These are phyloP conservation scores for Phanerochaete sordida DNA, from an alignment of 768 basidiomycete genomes.

Conservation along the genomic window DNA sequence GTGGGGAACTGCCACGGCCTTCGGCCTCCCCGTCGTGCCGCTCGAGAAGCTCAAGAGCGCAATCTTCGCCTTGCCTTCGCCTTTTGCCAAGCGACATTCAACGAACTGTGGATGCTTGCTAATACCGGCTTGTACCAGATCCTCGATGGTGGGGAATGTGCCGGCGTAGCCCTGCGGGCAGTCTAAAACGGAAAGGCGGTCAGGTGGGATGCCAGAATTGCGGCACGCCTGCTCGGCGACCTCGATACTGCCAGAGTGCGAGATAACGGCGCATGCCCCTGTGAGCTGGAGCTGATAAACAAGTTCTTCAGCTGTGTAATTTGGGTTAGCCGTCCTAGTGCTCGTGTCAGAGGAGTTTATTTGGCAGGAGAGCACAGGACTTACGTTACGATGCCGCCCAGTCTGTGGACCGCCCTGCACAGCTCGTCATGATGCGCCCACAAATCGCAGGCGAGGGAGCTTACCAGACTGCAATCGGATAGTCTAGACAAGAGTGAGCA, in stretches of 20 bases:
- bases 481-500: slow-evolving; percentile 13
- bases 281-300: slow-evolving; percentile 27
- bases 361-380: slow-evolving; percentile 13
- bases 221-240: slow-evolving; percentile 22
- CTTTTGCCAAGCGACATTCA: slow-evolving; percentile 48
- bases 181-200: slow-evolving; percentile 23
- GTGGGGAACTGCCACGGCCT: slow-evolving; percentile 42
- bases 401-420: slow-evolving; percentile 45
- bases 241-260: slow-evolving; percentile 20
- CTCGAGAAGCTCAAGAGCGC: slow-evolving; percentile 75
- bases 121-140: slow-evolving; percentile 48
- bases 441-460: not conserved
- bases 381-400: slow-evolving; percentile 57
- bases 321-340: slow-evolving; percentile 30
- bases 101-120: slow-evolving; percentile 34
- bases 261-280: slow-evolving; percentile 23
- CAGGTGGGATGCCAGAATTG: slow-evolving; percentile 16
- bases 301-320: slow-evolving; percentile 29
- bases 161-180: slow-evolving; percentile 5
- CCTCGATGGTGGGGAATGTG: slow-evolving; percentile 37
- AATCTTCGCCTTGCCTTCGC: slow-evolving; percentile 66
- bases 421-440: not conserved
- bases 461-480: slow-evolving; percentile 23
- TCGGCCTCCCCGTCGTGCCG: slow-evolving; percentile 73
- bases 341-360: not conserved